Base-by-base conservation (phyloP, 768 basidiomycete species). In the Lactifluus piperatus region DNA sequence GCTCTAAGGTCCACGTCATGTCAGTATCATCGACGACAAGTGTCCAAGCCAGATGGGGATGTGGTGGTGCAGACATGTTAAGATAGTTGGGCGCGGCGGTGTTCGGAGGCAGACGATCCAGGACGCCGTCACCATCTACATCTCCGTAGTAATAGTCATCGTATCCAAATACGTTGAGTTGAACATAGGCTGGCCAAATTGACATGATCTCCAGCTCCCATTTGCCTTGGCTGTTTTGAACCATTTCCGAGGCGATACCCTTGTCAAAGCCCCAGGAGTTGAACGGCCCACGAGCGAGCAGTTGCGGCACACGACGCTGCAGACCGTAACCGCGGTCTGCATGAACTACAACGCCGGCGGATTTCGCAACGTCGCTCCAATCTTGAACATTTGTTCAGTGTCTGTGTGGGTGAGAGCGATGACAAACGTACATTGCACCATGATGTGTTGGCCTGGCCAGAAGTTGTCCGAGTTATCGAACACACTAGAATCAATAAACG, bases 71-170 rank as follows among this genome's bases (percentile, higher is more conserved):
- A 29, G 93, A 91, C 75, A 97, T 84, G 73, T 97, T 97, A 64
- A 94, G 74, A 70, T 83, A 95, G 71, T 94, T 94, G 29, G 91
- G 81, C 1, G 91, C 86, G 26, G 81, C 80, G 5, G 84, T 82
- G 71, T 94, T 94, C 22, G 94, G 94, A 13, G 94, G 91, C 7
- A 95, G 81, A 55, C 94, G 90, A 66, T 95, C 94, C 66, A 97
- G 76, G 51, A 94, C 75, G 51, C 90, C 91, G 67, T 97, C 94
- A 29, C 78, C 83, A 67, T 97, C 94, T 13, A 81, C 74, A 66
- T 97, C 94, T 59, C 94, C 94, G 65, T 94, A 95, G 75, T 86
- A 97, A 75, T 82, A 97, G 66, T 94, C 83, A 68, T 94, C 92
- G 70, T 84, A 94, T 57, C 83, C 87, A 77, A 85, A 95, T 53